These are phyloP conservation scores for Solanum medicagineum DNA, from an alignment of 257 asterid genomes.

Conservation along the genomic window DNA sequence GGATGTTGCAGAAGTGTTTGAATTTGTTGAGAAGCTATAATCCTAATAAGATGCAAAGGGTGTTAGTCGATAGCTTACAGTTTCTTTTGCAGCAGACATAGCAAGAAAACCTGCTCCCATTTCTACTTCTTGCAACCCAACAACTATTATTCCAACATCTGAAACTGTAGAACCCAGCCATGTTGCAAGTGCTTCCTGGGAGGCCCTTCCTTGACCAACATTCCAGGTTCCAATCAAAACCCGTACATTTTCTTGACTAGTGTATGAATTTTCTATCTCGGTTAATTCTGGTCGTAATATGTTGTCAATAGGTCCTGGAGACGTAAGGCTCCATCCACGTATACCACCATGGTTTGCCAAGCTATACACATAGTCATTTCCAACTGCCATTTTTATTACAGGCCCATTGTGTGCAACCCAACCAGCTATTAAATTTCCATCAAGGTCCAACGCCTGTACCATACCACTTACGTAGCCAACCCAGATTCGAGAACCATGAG, in stretches of 20 bases:
- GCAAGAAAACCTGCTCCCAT: slow-evolving; percentile 99
- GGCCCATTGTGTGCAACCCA: slow-evolving; percentile 95
- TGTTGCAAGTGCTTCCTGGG: slow-evolving; percentile 74
- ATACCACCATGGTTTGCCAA: slow-evolving; percentile 96
- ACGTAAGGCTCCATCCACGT: slow-evolving; percentile 88
- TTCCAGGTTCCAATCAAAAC: slow-evolving; percentile 91
- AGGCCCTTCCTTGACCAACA: slow-evolving; percentile 95
- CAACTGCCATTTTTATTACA: slow-evolving; percentile 54
- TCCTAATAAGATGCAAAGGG: not conserved
- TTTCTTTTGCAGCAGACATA: slow-evolving; percentile 99
- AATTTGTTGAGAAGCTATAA: not conserved
- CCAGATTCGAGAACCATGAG: slow-evolving; percentile 74
- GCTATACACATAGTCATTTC: slow-evolving; percentile 57
- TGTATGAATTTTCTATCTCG: slow-evolving; percentile 40
- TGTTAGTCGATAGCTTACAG: slow-evolving; percentile 36
- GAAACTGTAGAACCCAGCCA: slow-evolving; percentile 77
- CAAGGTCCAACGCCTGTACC: slow-evolving; percentile 68
- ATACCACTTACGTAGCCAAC: slow-evolving; percentile 78
- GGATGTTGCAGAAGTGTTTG: not conserved
- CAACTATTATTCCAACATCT: slow-evolving; percentile 74
- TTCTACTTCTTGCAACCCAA: slow-evolving; percentile 95
- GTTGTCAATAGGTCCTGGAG: slow-evolving; percentile 73
- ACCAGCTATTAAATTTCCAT: slow-evolving; percentile 57
- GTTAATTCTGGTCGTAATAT: slow-evolving; percentile 52
- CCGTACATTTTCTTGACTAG: slow-evolving; percentile 38